Base-by-base conservation (phyloP, 2,329 filamentous ascomycete species). In the Coniochaeta sp. region DNA sequence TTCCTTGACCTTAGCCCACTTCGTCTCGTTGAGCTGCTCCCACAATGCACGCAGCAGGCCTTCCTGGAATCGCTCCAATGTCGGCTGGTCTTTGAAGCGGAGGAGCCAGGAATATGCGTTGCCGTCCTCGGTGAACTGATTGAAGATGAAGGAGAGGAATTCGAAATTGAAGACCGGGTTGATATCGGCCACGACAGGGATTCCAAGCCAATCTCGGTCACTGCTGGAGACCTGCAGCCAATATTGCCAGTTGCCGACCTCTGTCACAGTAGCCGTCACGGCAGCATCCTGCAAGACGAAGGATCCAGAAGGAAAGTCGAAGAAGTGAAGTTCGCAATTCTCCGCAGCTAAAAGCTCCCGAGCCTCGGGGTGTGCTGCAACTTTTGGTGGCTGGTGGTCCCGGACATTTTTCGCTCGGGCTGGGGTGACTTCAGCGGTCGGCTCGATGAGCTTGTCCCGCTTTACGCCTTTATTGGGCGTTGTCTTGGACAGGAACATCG, bases 111-210 rank as follows among this genome's bases (percentile, higher is more conserved):
- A 99, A 73, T 93, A 96, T 5, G 95, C 93, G 1, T 89, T 90
- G 1, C 93, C 91, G 73, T 97, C 91, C 38, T 88, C 83, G 16
- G 89, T 84, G 72, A 96, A 98, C 72, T 97, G 92, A 70, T 99
- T 99, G 82, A 99, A 99, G 69, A 99, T 97, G 72, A 98, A 98
- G 0, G 93, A 98, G n/a, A 96, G 81, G 68, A 93, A 98, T 73
- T 99, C 95, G 66, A 97, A 98, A 76, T 98, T 98, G 80, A 98
- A 99, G 22, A 99, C 93, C 0, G 95, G 95, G 68, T 98, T 98
- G 74, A 98, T 91, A 67, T 99, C 95, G 7, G 91, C 89, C 33
- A 36, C 90, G 19, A 99, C 86, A 2, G 89, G 83, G 65, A 96
- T 90, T 24, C 92, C 92, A 2, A 99, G 79, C 91, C 92, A 97